Percentiles rank a stretch among this genome's conserved stretches.
Conservation (phyloP, 2,329 filamentous ascomycete species). For the Gnomoniopsis sp. region DNA sequence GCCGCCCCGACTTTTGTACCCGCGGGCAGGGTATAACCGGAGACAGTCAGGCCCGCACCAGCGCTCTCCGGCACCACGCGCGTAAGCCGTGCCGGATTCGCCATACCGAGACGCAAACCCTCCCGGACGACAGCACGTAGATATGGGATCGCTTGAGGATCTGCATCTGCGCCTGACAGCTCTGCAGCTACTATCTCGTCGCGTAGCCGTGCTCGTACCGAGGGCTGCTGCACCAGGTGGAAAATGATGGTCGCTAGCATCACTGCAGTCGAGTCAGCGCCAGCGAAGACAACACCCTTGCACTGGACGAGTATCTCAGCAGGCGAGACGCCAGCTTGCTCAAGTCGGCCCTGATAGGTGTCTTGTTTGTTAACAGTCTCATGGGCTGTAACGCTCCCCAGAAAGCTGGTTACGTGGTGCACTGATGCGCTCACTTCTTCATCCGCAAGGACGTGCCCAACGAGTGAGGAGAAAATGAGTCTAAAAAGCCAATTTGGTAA, state of each 20-base stretch:
- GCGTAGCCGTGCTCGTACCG: conserved; percentile 42
- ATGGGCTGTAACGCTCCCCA: not conserved
- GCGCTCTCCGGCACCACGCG: conserved; percentile 10
- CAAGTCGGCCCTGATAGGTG: not conserved
- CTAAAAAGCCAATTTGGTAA: conserved; percentile 6
- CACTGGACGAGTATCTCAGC: conserved; percentile 1
- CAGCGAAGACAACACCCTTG: conserved; percentile 38
- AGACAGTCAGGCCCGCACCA: conserved; percentile 32
- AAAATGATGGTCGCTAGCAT: conserved; percentile 49
- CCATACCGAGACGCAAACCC: conserved; percentile 20
- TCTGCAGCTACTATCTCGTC: conserved; percentile 52
- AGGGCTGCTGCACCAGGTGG: conserved; percentile 55
- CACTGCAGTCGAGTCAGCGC: conserved; percentile 50
- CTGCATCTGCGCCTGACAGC: too few relatives aligned
- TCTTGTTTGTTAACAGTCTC: not conserved
- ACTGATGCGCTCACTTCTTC: too few relatives aligned
- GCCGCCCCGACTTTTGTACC: conserved; percentile 63
- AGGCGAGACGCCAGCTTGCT: not conserved
- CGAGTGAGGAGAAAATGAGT: not conserved
- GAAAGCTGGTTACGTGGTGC: not conserved
- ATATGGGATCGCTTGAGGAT: too few relatives aligned
- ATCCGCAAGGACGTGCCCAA: too few relatives aligned
- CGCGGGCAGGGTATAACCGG: conserved; percentile 48
- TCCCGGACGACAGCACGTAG: conserved; percentile 20
- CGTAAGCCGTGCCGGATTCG: conserved; percentile 19